These are phyloP conservation scores for Cymodocea nodosa DNA, from an alignment of 116 monocot species.

Conservation along the genomic window DNA sequence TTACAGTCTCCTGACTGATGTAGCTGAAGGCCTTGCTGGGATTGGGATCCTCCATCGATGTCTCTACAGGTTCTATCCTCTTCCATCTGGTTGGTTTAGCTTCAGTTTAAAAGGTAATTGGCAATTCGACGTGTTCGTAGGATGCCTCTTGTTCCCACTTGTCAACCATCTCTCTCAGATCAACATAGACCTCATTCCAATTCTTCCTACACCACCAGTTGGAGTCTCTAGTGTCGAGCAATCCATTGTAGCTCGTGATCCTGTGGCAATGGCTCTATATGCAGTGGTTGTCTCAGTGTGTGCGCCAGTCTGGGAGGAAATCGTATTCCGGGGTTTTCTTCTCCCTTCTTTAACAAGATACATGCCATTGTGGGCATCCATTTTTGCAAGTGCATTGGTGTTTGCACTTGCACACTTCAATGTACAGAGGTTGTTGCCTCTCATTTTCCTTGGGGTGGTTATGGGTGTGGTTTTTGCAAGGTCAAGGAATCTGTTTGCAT, in stretches of 20 bases:
- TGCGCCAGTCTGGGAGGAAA: slow-evolving; percentile 92
- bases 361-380: slow-evolving; percentile 62
- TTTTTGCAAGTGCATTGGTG: slow-evolving; percentile 64
- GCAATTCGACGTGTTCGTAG: slow-evolving; percentile 61
- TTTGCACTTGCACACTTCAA: slow-evolving; percentile 95
- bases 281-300: slow-evolving; percentile 79
- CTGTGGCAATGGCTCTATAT: slow-evolving; percentile 85
- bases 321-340: slow-evolving; percentile 89
- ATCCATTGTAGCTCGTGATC: slow-evolving; percentile 86
- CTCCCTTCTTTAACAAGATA: slow-evolving; percentile 83
- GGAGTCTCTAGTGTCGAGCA: slow-evolving; percentile 87
- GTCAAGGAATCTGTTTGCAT: slow-evolving; percentile 73
- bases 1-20: slow-evolving; percentile 82
- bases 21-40: slow-evolving; percentile 79
- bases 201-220: slow-evolving; percentile 31
- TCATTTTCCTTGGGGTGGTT: slow-evolving; percentile 81
- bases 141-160: slow-evolving; percentile 75
- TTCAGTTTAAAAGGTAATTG: slow-evolving; percentile 72
- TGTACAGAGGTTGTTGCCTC: slow-evolving; percentile 66
- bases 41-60: slow-evolving; percentile 76
- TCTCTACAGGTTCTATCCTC: slow-evolving; percentile 63
- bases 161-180: slow-evolving; percentile 66
- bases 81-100: slow-evolving; percentile 76
- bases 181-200: slow-evolving; percentile 56
- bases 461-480: slow-evolving; percentile 84